Evolutionary conservation across 2,329 filamentous ascomycete genomes (phyloP), one percentile per base, ranked within the genome.

Genomic region (Didymella exigua): DNA sequence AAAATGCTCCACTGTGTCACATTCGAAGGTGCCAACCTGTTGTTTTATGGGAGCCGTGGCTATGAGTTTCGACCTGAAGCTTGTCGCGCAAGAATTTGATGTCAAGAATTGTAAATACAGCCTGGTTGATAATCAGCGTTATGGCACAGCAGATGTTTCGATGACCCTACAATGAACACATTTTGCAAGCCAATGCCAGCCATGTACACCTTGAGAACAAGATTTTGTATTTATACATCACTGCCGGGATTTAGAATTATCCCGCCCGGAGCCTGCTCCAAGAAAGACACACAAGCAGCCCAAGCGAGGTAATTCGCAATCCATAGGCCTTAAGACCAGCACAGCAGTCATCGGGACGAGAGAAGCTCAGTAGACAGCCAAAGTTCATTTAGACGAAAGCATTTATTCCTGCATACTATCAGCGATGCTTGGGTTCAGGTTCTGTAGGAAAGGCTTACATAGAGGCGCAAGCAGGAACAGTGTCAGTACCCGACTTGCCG

Each of bases 171-270:
- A 31, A 76, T 74, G 49, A 75, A 74, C 6, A 68, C 60, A 45
- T 68, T 54, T 41, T 71, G 68, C 29, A 69, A 59, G 8, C 64
- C 62, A 11, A 65, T 63, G 38, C 57, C 67, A 24, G 24, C 61
- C 70, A 82, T 78, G 60, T 82, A 34, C 31, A 34, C 16, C 8
- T 34, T 34, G 14, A 34, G 16, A 19, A n/a, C 31, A 16, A 34
- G 16, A 8, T 34, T 34, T 16, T 34, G 16, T n/a, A n/a, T n/a
- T n/a, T n/a, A n/a, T n/a, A n/a, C n/a, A n/a, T n/a, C n/a, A n/a
- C n/a, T n/a, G n/a, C n/a, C n/a, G n/a, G n/a, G n/a, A n/a, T n/a
- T n/a, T n/a, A 19, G 31, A n/a, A 34, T 34, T 4, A 16, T 18
- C 5, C 31, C 31, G 4, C 31, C 31, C 5, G 31, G n/a, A 34